These are phyloP conservation scores for Solanum peruvianum DNA, from an alignment of 257 asterid species.

Conservation along the genomic window DNA sequence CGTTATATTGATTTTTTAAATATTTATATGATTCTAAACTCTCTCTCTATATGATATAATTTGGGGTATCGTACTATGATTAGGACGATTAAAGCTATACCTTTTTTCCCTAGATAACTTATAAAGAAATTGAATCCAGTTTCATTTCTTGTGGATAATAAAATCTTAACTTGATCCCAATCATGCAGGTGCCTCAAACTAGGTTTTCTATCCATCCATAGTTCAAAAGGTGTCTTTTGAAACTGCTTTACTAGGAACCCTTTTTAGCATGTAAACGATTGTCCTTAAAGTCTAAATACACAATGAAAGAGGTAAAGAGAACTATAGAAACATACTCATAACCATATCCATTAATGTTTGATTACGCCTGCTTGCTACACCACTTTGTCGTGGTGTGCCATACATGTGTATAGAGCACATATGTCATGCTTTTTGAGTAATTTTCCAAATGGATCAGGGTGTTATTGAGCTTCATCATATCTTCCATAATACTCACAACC, in stretches of 20 bases:
- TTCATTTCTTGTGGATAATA: background rate
- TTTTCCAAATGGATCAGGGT: background rate
- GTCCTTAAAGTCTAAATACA: background rate
- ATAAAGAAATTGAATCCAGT: background rate
- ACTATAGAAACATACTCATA: background rate
- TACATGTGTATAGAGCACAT: background rate
- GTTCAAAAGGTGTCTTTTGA: background rate
- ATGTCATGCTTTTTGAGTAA: background rate
- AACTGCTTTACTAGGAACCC: background rate
- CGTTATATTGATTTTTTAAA: no score
- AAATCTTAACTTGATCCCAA: background rate
- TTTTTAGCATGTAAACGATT: background rate
- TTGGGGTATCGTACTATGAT: background rate
- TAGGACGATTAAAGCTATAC: background rate
- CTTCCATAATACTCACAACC: background rate
- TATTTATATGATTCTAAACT: no score
- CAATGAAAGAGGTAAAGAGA: background rate
- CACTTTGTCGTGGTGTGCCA: background rate
- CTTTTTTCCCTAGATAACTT: background rate
- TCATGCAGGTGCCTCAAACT: background rate
- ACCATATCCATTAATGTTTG: background rate
- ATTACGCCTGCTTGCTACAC: background rate
- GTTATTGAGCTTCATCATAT: background rate
- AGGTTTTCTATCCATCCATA: background rate
- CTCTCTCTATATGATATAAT: no score